phyloP scores from a whole-genome alignment of 495 filamentous ascomycete species.

The Penicillium pulvis region DNA sequence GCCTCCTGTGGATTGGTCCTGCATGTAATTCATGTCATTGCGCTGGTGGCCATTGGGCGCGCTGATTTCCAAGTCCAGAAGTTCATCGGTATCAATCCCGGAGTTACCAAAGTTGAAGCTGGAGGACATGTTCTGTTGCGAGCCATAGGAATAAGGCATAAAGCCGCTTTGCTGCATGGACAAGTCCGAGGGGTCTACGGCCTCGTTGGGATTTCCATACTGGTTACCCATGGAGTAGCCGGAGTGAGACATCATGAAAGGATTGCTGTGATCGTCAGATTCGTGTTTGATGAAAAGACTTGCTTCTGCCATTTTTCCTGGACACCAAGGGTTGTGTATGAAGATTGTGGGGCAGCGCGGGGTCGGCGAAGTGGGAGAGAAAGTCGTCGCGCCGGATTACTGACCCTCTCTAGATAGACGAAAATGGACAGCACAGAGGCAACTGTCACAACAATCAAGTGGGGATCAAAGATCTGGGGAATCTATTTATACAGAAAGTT shows the following conservation, averaged over 20 bases:
- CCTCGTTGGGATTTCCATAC: slow-evolving; percentile 62
- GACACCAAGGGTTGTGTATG: slow-evolving; percentile 5
- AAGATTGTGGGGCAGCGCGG: slow-evolving; percentile 17
- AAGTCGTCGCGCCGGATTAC: slow-evolving; percentile 25
- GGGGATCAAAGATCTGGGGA: slow-evolving; percentile 10
- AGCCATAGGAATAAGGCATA: slow-evolving; percentile 50
- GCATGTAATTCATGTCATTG: slow-evolving; percentile 45
- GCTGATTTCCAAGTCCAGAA: slow-evolving; percentile 54
- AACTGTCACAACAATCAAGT: slow-evolving; percentile 9
- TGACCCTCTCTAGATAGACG: slow-evolving; percentile 27
- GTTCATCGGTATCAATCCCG: slow-evolving; percentile 56
- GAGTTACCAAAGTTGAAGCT: slow-evolving; percentile 58
- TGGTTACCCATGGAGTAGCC: slow-evolving; percentile 67
- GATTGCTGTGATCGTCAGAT: slow-evolving; percentile 63
- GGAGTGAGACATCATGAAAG: slow-evolving; percentile 57
- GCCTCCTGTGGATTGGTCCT: slow-evolving; percentile 47
- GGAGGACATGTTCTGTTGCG: slow-evolving; percentile 54
- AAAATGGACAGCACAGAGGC: slow-evolving; percentile 13
- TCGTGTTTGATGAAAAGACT: slow-evolving; percentile 79
- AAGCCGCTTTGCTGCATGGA: slow-evolving; percentile 62
- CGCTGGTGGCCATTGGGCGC: slow-evolving; percentile 47
- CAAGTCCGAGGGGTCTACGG: slow-evolving; percentile 86
- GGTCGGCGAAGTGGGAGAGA: slow-evolving; percentile 22
- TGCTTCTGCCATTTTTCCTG: slow-evolving; percentile 39
- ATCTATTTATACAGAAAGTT: slow-evolving; percentile 13